phyloP scores from a whole-genome alignment of 305 asterid genomes.

The Lippia alba region DNA sequence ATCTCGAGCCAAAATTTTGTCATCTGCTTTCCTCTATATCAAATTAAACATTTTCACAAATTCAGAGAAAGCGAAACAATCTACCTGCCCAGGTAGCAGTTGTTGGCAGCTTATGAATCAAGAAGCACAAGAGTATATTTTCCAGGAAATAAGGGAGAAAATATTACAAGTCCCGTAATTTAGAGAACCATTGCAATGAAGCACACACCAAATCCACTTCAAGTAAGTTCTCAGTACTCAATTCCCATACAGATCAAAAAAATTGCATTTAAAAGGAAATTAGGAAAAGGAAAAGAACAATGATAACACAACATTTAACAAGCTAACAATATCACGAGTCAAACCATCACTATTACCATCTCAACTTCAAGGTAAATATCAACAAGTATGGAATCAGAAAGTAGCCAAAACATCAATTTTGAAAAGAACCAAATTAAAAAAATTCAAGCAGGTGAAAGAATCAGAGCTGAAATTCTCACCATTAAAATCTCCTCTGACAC shows the following conservation, averaged over 20 bases:
- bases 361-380: constrained; percentile 7
- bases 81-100: neutral
- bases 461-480: constrained; percentile 47
- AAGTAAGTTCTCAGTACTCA: neutral
- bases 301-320: neutral
- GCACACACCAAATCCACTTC: constrained; percentile 15
- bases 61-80: constrained; percentile 12
- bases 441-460: constrained; percentile 12
- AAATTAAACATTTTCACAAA: neutral
- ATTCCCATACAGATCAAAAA: neutral
- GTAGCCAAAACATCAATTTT: constrained; percentile 18
- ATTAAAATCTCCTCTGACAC: constrained; percentile 40
- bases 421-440: constrained; percentile 8
- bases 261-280: neutral
- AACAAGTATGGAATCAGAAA: constrained; percentile 2
- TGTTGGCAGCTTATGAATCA: neutral
- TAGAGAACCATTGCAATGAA: neutral
- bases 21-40: constrained; percentile 5
- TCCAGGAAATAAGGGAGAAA: constrained; percentile 13
- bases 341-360: neutral
- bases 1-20: constrained; percentile 1
- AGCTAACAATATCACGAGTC: constrained; percentile 3
- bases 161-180: constrained; percentile 9
- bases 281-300: neutral
- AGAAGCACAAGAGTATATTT: neutral